Evolutionary conservation across 495 filamentous ascomycete genomes (phyloP), one percentile per base, ranked within the genome.

Genomic region (Amorphotheca resinae): DNA sequence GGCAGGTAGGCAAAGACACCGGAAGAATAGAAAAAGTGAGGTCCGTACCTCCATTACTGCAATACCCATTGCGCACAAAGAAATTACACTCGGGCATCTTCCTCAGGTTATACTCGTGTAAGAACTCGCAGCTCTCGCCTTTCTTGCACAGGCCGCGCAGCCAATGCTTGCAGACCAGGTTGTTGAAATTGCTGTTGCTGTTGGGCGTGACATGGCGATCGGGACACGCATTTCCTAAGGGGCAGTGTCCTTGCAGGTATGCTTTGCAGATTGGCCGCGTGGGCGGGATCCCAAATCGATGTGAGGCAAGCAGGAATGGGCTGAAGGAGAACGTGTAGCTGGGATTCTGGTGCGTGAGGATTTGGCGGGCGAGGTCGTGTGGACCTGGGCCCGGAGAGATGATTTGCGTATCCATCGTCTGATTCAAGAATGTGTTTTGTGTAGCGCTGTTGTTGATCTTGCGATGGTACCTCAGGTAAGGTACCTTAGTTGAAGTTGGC

Each of bases 61-160:
- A 98, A 63, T 89, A 94, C 43, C 83, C 85, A 57, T 87, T 84
- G 46, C 86, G 79, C 12, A 83, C 76, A 53, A 85, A 91, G 55
- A 86, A 87, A 56, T 87, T 91, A 67, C 91, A 98, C 64, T 95
- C 91, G 35, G 88, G 86, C 89, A 94, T 93, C 63, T 87, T 84
- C 37, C 91, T 80, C 51, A 98, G 75, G 69, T 98, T 95, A 71
- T 93, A 98, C 66, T 95, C 89, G 66, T 98, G 91, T 44, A 95
- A 69, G 58, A 94, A 98, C 65, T 95, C 91, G 74, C 91, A 98
- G 44, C 74, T 73, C 47, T 91, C 74, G 26, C 89, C 93, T 62
- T 96, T 96, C 61, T 96, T 98, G 71, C 91, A 98, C 18, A 98
- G 79, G 0, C 86, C 87, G 51, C 93, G 83, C 50, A 96, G 77